Conservation (phyloP, 2,329 filamentous ascomycete genomes). For the Aspergillus hiratsukae region DNA sequence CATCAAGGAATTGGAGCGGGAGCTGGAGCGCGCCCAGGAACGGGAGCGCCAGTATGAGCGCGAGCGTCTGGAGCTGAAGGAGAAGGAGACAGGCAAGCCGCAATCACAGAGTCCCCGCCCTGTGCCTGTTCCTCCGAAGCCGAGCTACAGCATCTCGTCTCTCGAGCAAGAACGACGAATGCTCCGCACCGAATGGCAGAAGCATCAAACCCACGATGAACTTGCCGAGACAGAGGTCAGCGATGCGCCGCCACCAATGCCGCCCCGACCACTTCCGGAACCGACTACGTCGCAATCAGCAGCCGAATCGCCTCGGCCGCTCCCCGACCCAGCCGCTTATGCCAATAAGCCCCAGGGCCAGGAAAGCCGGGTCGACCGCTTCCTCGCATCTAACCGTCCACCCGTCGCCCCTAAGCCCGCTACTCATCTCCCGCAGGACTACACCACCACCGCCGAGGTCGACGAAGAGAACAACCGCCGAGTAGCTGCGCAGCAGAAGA, state of each 20-base stretch:
- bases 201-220: constrained; percentile 28
- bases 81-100: constrained; percentile 20
- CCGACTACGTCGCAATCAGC: constrained; percentile 6
- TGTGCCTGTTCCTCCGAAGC: constrained; percentile 31
- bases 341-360: constrained; percentile 22
- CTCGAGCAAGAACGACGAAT: constrained; percentile 57
- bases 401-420: constrained; percentile 38
- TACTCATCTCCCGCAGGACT: constrained; percentile 43
- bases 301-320: constrained; percentile 34
- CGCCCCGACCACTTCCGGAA: constrained; percentile 28
- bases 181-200: constrained; percentile 54
- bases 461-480: constrained; percentile 54
- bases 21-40: constrained; percentile 64
- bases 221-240: constrained; percentile 1
- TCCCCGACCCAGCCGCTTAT: constrained; percentile 45
- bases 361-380: constrained; percentile 51
- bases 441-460: constrained; percentile 51
- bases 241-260: constrained; percentile 19
- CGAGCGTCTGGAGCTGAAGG: constrained; percentile 51
- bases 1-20: constrained; percentile 73
- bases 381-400: constrained; percentile 51
- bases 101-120: constrained; percentile 28
- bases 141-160: constrained; percentile 55
- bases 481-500: constrained; percentile 52
- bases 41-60: constrained; percentile 61